Conservation (phyloP, 2,329 filamentous ascomycete species). For the Xylariaceae sp. region DNA sequence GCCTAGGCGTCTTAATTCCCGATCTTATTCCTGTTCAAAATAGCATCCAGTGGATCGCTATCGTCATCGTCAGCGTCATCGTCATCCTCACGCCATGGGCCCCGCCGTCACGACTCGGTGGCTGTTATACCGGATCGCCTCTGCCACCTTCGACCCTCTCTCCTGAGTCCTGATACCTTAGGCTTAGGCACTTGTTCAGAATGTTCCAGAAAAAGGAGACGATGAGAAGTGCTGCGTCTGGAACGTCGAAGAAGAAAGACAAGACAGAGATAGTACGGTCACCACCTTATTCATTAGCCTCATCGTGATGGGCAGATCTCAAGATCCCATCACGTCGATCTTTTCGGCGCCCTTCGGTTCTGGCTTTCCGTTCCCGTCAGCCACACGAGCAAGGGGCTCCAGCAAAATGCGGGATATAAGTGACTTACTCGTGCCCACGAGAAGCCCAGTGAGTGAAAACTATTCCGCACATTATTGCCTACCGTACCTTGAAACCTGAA, state of each 20-base stretch:
- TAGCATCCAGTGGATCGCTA: neutral
- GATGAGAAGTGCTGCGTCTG: neutral
- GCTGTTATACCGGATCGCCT: neutral
- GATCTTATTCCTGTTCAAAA: neutral
- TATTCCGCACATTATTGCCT: neutral
- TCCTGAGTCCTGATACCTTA: neutral
- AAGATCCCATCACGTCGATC: neutral
- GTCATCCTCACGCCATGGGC: neutral
- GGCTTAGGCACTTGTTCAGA: neutral
- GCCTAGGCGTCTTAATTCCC: too few relatives aligned
- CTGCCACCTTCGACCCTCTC: neutral
- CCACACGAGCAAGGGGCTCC: neutral
- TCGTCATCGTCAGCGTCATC: neutral
- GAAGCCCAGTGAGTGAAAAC: neutral
- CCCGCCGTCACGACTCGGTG: neutral
- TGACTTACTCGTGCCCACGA: neutral
- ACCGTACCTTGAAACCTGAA: neutral
- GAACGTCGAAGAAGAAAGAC: neutral
- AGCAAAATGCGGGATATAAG: neutral
- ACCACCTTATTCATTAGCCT: neutral
- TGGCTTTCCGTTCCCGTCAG: neutral
- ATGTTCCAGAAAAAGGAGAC: neutral
- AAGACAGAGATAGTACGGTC: neutral
- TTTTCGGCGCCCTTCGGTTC: neutral
- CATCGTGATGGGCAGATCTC: neutral